Evolutionary conservation across 2,329 filamentous ascomycete genomes (phyloP), one percentile per base, ranked within the genome.

Genomic region (Apiospora saccharicola): DNA sequence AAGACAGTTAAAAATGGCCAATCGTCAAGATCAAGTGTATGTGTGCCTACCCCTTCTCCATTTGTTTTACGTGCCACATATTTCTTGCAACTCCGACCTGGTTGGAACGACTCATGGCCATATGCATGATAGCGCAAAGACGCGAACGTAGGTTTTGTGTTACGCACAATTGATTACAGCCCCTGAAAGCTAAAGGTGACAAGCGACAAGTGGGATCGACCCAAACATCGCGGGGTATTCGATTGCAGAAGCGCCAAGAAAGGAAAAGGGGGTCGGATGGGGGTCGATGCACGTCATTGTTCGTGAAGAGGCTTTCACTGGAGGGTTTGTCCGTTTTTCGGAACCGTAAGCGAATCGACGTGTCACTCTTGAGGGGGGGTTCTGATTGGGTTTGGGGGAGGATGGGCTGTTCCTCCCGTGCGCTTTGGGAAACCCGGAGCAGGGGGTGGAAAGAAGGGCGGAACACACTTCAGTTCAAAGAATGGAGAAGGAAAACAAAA

Each of bases 281-380:
- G 24, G 30, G 24, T 22, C 57, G 22, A 64, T 64, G 57, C 57
- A 64, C 57, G 57, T 64, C 34, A 64, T 64, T 64, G 57, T 64
- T 41, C 57, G 57, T n/a, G 41, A 64, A 22, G 19, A 64, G 16
- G 30, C 57, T 64, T 61, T 61, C 44, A 37, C 53, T 37, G 30
- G 53, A 37, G 16, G 7, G 53, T 37, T 64, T 41, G 57, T n/a
- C 16, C 57, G 34, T n/a, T 37, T 13, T 41, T 34, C 57, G 57
- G 34, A 22, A 64, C 12, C 30, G 12, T 41, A 41, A 64, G 34
- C 57, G 57, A 41, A 22, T 64, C 19, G 57, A 37, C 4, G 16
- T 13, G 51, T 14, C 16, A 57, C 51, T 34, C 16, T 16, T 37
- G 37, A 37, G 37, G 10, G 57, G 5, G 34, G 19, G 22, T 8